phyloP scores from a whole-genome alignment of 2,329 filamentous ascomycete species.

The Arthrobotrys sinensis region DNA sequence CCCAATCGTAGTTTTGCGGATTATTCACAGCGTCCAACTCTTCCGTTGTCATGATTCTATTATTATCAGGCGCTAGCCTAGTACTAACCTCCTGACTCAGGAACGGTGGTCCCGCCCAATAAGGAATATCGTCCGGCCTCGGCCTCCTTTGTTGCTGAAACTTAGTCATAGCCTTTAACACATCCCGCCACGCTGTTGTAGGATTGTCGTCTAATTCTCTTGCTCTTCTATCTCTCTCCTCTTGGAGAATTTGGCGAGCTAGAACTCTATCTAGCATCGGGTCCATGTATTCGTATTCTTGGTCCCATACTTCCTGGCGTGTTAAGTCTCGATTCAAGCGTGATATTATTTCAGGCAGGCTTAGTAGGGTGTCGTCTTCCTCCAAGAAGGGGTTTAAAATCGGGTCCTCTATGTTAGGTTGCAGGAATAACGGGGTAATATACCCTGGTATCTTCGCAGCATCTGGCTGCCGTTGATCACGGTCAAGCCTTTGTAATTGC shows the following conservation, averaged over 20 bases:
- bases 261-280: constrained; percentile 12
- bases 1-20: constrained; percentile 13
- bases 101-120: not conserved
- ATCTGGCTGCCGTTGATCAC: not conserved
- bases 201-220: not conserved
- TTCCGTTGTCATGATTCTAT: not conserved
- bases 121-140: not conserved
- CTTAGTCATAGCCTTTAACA: not conserved
- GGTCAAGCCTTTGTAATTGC: not conserved
- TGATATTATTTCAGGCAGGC: not conserved
- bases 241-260: not conserved
- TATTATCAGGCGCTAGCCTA: not conserved
- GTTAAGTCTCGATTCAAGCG: not conserved
- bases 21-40: not conserved
- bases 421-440: not conserved
- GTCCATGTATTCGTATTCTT: not conserved
- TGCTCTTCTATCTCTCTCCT: not conserved
- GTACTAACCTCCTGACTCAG: not conserved
- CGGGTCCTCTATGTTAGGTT: not conserved
- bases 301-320: not conserved
- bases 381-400: not conserved
- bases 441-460: not conserved
- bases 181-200: not conserved
- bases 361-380: not conserved
- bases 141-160: not conserved